Conservation (phyloP, 1,284 basidiomycete genomes). For the Quambalaria eucalypti region DNA sequence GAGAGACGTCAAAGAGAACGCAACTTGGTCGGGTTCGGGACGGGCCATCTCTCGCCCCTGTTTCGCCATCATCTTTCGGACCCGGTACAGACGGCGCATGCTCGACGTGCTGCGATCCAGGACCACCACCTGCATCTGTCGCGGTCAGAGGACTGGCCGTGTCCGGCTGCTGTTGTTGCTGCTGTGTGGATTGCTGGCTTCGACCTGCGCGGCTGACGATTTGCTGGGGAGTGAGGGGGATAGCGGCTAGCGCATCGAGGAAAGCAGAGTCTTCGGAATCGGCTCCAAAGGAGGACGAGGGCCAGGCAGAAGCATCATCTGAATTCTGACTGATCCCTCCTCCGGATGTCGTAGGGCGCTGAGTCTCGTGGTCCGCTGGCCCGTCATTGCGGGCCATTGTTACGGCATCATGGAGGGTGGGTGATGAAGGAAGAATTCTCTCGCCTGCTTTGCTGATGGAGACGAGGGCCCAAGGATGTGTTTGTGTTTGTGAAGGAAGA, state of each 20-base stretch:
- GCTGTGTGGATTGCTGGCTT: neutral
- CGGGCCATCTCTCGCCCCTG: neutral
- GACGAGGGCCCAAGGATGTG: neutral
- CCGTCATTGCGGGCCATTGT: too few relatives aligned
- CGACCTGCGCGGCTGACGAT: too few relatives aligned
- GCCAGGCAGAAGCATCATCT: too few relatives aligned
- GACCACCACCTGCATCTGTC: neutral
- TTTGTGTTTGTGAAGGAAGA: neutral
- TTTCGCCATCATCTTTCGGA: neutral
- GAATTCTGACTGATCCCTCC: neutral
- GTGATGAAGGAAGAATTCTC: neutral
- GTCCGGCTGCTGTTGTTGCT: neutral
- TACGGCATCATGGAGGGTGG: neutral
- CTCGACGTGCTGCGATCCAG: neutral
- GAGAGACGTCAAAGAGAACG: neutral
- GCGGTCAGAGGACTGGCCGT: neutral
- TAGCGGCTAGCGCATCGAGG: neutral
- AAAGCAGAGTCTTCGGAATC: neutral
- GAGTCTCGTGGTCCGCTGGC: neutral
- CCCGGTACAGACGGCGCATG: neutral
- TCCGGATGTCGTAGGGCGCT: neutral
- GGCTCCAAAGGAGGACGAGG: neutral
- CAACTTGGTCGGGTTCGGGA: neutral
- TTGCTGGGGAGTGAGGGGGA: neutral
- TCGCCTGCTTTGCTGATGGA: too few relatives aligned